Base-by-base conservation (phyloP, 345 rosid species). In the Noccaea bulbosa region DNA sequence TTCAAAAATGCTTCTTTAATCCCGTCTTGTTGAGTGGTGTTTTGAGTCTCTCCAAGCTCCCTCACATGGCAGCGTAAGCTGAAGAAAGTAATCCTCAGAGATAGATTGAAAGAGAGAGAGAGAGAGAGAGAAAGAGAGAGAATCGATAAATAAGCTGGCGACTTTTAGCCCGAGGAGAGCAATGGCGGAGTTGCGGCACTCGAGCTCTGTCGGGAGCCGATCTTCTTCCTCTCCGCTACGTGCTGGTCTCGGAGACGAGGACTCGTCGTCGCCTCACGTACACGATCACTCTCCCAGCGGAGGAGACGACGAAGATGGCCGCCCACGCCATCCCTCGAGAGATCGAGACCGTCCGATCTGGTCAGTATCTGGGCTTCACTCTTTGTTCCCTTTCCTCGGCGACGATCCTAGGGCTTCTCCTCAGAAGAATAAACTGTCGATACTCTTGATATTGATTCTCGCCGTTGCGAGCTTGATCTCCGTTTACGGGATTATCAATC, bases 171-270 rank as follows among this genome's bases (percentile, higher is more conserved):
- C 87, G 37, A 92, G 90, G 79, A 81, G 90, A 65, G 94, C 83
- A 40, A 81, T 86, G 94, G 99, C 83, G 41, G 99, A 95, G 96
- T 91, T 88, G 39, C 78, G 99, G 78, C 94, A 95, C 85, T 88
- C 98, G 77, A 83, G 90, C 83, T 90, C 97, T 68, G 74, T 80
- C 55, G 99, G 99, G 10, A 80, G 87, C 86, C 86, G 99, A 65
- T 77, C 90, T 76, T 55, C 89, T 41, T 83, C 93, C 47, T 94
- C 99, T 44, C 99, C 99, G 9, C 76, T 80, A 86, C 97, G 96
- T 56, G 39, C n/a, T 30, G 78, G 73, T 5, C 70, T 27, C 4
- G 76, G 71, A 62, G 98, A 92, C 57, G 98, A 84, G 15, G 95
- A 86, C 44, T 69, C 91, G 1, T 92, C 92, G 1, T 90, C 97